phyloP scores from a whole-genome alignment of 192 early-diverging fungal species.

The Coemansia sp. region DNA sequence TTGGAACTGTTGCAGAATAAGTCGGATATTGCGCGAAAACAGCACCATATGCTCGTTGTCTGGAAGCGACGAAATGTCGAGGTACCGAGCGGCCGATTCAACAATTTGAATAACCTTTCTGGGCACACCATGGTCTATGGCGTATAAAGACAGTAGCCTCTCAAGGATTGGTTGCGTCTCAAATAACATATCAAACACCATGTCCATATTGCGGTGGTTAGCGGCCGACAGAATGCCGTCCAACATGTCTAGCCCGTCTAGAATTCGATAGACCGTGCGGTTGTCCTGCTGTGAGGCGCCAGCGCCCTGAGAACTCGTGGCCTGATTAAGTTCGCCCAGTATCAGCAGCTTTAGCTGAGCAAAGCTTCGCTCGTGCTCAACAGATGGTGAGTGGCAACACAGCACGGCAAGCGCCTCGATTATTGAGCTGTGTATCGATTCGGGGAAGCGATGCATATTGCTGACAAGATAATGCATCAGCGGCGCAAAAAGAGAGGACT shows the following conservation, averaged over 20 bases:
- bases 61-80: constrained; percentile 36
- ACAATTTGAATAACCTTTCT: constrained; percentile 29
- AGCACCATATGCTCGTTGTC: constrained; percentile 33
- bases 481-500: constrained; percentile 22
- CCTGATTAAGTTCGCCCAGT: constrained; percentile 10
- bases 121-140: constrained; percentile 20
- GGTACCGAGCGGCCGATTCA: constrained; percentile 37
- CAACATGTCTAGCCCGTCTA: constrained; percentile 51
- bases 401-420: constrained; percentile 37
- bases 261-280: constrained; percentile 18
- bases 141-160: constrained; percentile 23
- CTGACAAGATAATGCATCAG: constrained; percentile 30
- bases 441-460: constrained; percentile 38
- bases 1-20: constrained; percentile 27
- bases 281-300: constrained; percentile 11
- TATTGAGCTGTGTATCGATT: constrained; percentile 39
- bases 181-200: constrained; percentile 37
- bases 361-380: constrained; percentile 26
- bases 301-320: constrained; percentile 1
- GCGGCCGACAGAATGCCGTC: constrained; percentile 45
- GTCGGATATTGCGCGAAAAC: constrained; percentile 31
- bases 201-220: constrained; percentile 41
- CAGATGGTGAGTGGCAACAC: constrained; percentile 28
- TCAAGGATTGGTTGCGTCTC: constrained; percentile 34
- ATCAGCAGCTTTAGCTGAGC: constrained; percentile 31